phyloP scores from a whole-genome alignment of 495 filamentous ascomycete species.

The Talaromyces thailandensis region DNA sequence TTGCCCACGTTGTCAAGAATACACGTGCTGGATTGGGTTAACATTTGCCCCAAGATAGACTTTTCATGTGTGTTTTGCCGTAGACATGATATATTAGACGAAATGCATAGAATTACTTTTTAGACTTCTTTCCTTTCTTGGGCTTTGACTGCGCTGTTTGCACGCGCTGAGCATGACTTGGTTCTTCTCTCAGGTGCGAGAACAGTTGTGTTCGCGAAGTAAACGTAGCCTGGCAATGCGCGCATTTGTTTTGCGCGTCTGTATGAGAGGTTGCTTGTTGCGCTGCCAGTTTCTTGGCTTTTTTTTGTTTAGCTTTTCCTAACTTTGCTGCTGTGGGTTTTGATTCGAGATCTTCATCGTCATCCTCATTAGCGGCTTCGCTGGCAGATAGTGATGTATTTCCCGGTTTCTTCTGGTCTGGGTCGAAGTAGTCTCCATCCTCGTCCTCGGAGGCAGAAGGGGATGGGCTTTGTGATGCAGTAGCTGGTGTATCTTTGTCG shows the following conservation, averaged over 20 bases:
- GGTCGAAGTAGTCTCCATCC: conserved; percentile 36
- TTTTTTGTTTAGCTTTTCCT: conserved; percentile 84
- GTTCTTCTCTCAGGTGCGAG: conserved; percentile 60
- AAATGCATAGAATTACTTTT: not conserved
- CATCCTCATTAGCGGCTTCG: not conserved
- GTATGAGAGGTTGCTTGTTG: conserved; percentile 11
- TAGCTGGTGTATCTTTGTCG: not conserved
- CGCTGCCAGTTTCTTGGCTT: conserved; percentile 70
- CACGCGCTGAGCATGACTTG: conserved; percentile 47
- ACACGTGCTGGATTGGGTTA: conserved; percentile 77
- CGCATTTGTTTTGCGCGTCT: conserved; percentile 38
- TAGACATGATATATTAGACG: not conserved
- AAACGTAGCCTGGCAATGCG: conserved; percentile 51
- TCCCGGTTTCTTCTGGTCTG: not conserved
- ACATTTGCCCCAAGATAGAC: conserved; percentile 9
- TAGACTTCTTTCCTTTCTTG: conserved; percentile 19
- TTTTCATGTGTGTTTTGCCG: not conserved
- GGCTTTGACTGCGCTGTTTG: conserved; percentile 13
- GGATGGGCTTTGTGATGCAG: not conserved
- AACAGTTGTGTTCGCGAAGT: conserved; percentile 63
- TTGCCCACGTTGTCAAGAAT: conserved; percentile 82
- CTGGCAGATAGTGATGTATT: not conserved
- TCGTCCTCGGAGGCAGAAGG: conserved; percentile 5
- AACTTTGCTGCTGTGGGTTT: conserved; percentile 33
- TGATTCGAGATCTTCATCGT: not conserved